Evolutionary conservation across 179 eudicot species (phyloP), one percentile per base, ranked within the genome.

Genomic region (Monotropa hypopitys): DNA sequence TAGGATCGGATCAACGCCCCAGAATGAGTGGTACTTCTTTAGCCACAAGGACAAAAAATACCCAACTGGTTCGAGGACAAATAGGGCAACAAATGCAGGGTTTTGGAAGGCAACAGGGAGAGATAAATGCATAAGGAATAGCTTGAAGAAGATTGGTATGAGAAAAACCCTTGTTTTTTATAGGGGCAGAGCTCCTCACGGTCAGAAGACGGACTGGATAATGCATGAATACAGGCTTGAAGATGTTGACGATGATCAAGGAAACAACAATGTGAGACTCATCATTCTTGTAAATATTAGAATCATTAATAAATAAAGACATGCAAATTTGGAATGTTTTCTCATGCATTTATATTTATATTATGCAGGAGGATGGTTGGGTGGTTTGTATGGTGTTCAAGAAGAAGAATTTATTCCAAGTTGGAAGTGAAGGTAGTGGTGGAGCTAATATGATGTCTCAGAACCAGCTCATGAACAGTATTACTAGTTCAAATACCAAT

Each of bases 31-130:
- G 97, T 94, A 94, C 79, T 92, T 94, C 80, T 92, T 94, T 77
- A 94, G 94, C 84, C 96, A 90, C 79, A 94, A 90, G 84, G 97
- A 94, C 77, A 84, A 88, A 73, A 94, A 94, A 79, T 94, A 94
- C 76, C 98, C 98, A 65, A 94, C 98, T 2, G 98, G 98, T 16
- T 89, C 96, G 11, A 85, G 98, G 73, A 94, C 98, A 20, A 94
- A 94, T 78, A 76, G 98, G 75, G 98, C 98, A 1, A 94, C 98
- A 6, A 90, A 84, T 78, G 98, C 97, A 0, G 98, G 98, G 16
- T 94, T 94, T 82, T 94, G 98, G 98, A 94, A 94, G 76, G 98
- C 98, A 20, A 94, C 98, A 0, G 98, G 98, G 26, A 84, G 98
- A 59, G 98, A 94, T 70, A 94, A 94, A 79, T 89, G 96, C 88